Conservation (phyloP, 805 yeast species). For the Yarrowia sp. region DNA sequence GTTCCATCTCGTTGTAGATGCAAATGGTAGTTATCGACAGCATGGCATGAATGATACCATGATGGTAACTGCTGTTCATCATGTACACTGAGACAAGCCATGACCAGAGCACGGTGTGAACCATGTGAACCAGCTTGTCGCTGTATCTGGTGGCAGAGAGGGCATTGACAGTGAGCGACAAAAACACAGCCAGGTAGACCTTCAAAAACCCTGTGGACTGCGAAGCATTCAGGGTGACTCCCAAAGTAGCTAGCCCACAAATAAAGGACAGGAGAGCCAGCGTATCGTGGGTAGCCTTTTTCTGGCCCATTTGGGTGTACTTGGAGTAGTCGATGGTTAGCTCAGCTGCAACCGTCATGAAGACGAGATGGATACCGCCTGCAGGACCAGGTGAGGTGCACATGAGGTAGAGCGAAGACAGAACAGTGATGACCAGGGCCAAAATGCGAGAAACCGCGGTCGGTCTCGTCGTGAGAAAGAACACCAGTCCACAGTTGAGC, state of each 20-base stretch:
- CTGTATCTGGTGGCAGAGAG: not conserved
- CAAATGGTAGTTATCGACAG: slow-evolving; percentile 3
- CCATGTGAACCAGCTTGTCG: slow-evolving; percentile 6
- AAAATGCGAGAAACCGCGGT: not conserved
- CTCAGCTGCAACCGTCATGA: not conserved
- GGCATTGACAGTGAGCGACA: not conserved
- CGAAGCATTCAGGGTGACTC: not conserved
- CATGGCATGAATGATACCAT: slow-evolving; percentile 6
- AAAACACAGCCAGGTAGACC: not conserved
- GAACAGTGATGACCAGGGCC: not conserved
- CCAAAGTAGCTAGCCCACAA: slow-evolving; percentile 1
- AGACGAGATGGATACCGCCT: not conserved
- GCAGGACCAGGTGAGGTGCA: not conserved
- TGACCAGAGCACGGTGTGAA: not conserved
- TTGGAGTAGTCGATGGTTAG: not conserved
- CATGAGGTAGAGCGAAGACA: not conserved
- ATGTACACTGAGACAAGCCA: slow-evolving; percentile 1
- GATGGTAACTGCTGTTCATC: not conserved
- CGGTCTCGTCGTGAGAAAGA: not conserved
- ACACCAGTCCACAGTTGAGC: slow-evolving; percentile 5
- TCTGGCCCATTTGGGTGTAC: not conserved
- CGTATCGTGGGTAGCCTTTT: not conserved
- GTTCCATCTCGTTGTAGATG: slow-evolving; percentile 19
- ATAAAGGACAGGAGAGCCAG: not conserved
- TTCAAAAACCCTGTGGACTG: not conserved